A percentile compares a stretch with the other conserved stretches of the same genome.
These are phyloP conservation scores for Saccharomyces uvarum DNA, from an alignment of 1,139 yeast species.

Conservation along the genomic window DNA sequence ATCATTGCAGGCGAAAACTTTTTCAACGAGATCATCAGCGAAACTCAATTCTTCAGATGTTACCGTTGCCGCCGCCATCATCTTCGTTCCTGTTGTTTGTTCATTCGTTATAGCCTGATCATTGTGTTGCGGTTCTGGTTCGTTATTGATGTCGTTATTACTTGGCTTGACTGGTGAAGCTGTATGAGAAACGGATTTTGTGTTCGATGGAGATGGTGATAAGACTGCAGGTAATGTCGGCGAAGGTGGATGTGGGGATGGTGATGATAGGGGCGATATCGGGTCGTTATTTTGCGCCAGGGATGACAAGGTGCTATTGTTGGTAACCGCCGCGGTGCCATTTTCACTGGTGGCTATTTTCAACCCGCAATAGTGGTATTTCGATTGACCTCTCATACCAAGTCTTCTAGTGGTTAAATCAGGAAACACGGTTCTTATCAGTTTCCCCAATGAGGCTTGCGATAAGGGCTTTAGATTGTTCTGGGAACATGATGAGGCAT, in stretches of 20 bases:
- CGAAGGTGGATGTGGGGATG: background rate
- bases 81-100: background rate
- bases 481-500: constrained; percentile 65
- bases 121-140: background rate
- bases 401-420: constrained; percentile 70
- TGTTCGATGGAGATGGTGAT: background rate
- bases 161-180: background rate
- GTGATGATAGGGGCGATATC: constrained; percentile 2
- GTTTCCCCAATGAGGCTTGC: constrained; percentile 83
- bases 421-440: constrained; percentile 70
- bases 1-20: background rate
- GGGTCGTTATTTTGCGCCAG: background rate
- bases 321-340: constrained; percentile 17
- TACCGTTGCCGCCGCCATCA: background rate
- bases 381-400: constrained; percentile 84
- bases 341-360: constrained; percentile 36
- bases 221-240: background rate
- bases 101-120: background rate
- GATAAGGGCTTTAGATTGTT: constrained; percentile 62
- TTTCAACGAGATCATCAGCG: background rate
- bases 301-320: background rate
- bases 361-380: constrained; percentile 87
- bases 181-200: background rate
- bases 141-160: background rate
- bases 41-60: background rate